Evolutionary conservation across 225 moss, liverwort and hornwort species (phyloP), one percentile per base, ranked within the genome.

Genomic region (Climacium dendroides): DNA sequence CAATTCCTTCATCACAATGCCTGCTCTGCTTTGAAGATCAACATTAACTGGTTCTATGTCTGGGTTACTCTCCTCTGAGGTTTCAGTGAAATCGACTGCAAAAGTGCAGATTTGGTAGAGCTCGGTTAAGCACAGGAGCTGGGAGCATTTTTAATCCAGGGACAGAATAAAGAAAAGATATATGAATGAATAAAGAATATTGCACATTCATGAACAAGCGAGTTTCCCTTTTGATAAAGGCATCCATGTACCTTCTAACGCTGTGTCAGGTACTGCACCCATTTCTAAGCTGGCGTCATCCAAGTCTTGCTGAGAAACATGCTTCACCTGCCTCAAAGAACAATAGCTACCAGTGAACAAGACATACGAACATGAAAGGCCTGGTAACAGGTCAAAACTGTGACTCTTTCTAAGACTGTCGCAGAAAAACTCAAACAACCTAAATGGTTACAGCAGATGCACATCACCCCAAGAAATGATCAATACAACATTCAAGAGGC

Each of bases 241-340:
- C 80, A 73, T 57, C 59, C 26, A 79, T 85, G 74, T 92, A 93
- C 97, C 97, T 92, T 97, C 96, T 67, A 97, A 87, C 39, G 93
- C 93, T 83, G 94, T 89, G 85, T 96, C 96, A 89, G 89, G 90
- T 52, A 92, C 87, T 63, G 94, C 90, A 32, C 87, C 92, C 90
- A 95, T 93, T 78, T 96, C 95, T 82, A 94, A 91, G 92, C 94
- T 96, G 74, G 96, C 95, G 87, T 96, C 96, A 88, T 97, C 97
- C 89, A 97, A 70, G 53, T 96, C 94, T 91, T 89, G 93, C 91
- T 95, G 97, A 61, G 96, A 93, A 77, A 95, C 93, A 87, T 89
- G 89, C 81, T 87, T 93, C 67, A 87, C 91, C 93, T 91, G 90
- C 80, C 71, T 60, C 81, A 78, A 86, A 74, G 61, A 88, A 75